Evolutionary conservation across 2,329 filamentous ascomycete genomes (phyloP), one percentile per base, ranked within the genome.

Genomic region (Fusarium xyrophilum): DNA sequence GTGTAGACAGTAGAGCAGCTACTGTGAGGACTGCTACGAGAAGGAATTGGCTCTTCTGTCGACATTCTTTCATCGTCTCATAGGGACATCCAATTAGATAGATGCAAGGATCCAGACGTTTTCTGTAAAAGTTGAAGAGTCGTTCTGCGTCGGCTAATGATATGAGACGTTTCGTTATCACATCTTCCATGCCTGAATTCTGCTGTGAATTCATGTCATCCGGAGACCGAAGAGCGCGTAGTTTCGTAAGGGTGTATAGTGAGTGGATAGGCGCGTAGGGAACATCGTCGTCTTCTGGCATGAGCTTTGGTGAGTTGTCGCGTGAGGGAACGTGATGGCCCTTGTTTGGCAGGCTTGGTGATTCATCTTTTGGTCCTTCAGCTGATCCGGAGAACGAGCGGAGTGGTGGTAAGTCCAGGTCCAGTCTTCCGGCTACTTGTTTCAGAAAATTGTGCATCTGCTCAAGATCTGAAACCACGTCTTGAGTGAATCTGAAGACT

Each of bases 1-100:
- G 68, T 88, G 86, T 7, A 88, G n/a, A n/a, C n/a, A n/a, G n/a
- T n/a, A n/a, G 78, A 0, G 86, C 85, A 4, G 85, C 83, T 8
- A 88, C 85, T 0, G 86, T 85, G 33, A 86, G 80, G 39, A 87
- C 84, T 5, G 84, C 83, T 12, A 84, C 84, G 1, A 86, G 83
- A 15, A 89, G 78, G 9, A 88, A 76, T 0, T 84, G 82, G 14
- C 86, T 88, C n/a, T 82, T 81, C 21, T 83, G 81, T 32, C 86
- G 82, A 14, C 88, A 77, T 3, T 81, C 83, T 1, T 81, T 80
- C 15, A 87, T 75, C 39, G 82, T 81, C 12, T 78, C 76, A 63
- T 85, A 84, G 15, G 82, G 80, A 14, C 83, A 77, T 12, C 85
- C 82, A 15, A 85, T 83, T 3, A 81, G 80, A 56, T 84, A 86